Percentiles rank a stretch among this genome's conserved stretches.
Evolutionary conservation across 768 basidiomycete genomes (phyloP).

Genomic region (Trametes villosa): DNA sequence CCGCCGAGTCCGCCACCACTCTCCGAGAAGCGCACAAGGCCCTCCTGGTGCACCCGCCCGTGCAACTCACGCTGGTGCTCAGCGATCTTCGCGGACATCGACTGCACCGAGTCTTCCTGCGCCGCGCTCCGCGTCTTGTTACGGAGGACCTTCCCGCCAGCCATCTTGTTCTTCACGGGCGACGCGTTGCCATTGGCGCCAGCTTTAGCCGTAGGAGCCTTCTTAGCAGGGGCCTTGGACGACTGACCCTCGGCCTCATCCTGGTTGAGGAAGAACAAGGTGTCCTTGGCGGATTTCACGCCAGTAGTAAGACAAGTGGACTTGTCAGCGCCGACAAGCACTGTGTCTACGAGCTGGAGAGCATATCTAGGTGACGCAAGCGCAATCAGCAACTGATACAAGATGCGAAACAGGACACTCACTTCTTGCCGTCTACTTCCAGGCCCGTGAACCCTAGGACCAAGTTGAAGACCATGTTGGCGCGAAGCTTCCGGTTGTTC

Average conservation of each 20-base stretch:
- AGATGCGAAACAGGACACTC: conserved; percentile 24
- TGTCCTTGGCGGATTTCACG: conserved; percentile 81
- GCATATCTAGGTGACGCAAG: conserved; percentile 63
- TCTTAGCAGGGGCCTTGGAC: conserved; percentile 58
- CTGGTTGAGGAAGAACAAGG: conserved; percentile 80
- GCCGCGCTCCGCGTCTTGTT: conserved; percentile 89
- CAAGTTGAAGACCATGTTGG: conserved; percentile 87
- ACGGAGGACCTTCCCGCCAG: conserved; percentile 83
- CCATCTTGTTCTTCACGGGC: conserved; percentile 72
- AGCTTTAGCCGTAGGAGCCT: conserved; percentile 49
- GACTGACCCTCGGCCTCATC: conserved; percentile 60
- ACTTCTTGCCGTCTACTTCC: conserved; percentile 82
- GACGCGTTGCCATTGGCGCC: conserved; percentile 63
- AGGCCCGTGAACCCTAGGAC: conserved; percentile 86
- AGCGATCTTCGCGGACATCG: conserved; percentile 75
- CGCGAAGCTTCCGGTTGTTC: conserved; percentile 68
- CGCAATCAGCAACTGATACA: neutral
- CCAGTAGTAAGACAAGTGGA: conserved; percentile 81
- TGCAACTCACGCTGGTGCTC: conserved; percentile 91
- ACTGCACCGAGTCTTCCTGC: conserved; percentile 82
- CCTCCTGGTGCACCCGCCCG: conserved; percentile 72
- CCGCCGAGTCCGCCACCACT: conserved; percentile 74
- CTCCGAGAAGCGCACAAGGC: conserved; percentile 82
- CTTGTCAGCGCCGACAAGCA: conserved; percentile 71
- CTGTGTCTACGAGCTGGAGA: conserved; percentile 86